These are phyloP conservation scores for Hemisphaericaspora xylofermentans DNA, from an alignment of 1,139 yeast species.

Conservation along the genomic window DNA sequence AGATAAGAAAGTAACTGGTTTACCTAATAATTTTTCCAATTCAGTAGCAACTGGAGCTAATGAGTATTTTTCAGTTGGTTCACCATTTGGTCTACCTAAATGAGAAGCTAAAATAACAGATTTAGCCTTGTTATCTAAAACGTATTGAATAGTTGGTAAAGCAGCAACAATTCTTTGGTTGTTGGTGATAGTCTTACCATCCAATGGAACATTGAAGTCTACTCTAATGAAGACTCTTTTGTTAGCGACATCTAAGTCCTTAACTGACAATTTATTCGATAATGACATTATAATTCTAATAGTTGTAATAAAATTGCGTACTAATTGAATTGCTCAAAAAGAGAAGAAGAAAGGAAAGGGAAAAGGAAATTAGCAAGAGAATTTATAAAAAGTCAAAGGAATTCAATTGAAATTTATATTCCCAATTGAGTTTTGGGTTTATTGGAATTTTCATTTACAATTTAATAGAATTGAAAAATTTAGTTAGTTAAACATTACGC, in stretches of 20 bases:
- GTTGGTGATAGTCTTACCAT: conserved; percentile 94
- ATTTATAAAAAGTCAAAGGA: no score
- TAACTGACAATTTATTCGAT: conserved; percentile 86
- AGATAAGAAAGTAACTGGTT: conserved; percentile 69
- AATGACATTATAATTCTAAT: conserved; percentile 62
- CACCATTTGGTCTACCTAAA: conserved; percentile 97
- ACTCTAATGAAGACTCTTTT: conserved; percentile 96
- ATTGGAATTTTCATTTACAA: not conserved
- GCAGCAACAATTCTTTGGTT: conserved; percentile 99
- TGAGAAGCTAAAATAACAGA: conserved; percentile 90
- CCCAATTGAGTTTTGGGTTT: not conserved
- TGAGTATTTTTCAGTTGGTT: conserved; percentile 76
- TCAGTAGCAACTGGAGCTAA: conserved; percentile 89
- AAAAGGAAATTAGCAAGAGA: conserved; percentile 2
- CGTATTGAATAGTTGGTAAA: conserved; percentile 92
- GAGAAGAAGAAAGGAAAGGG: conserved; percentile 1
- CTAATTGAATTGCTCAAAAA: conserved; percentile 11
- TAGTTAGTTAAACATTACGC: conserved; percentile 1
- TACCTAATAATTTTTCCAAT: conserved; percentile 67
- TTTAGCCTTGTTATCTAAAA: conserved; percentile 84
- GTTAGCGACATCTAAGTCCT: conserved; percentile 79
- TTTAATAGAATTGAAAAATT: not conserved
- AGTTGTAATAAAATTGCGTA: not conserved
- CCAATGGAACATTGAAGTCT: conserved; percentile 96
- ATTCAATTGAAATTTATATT: not conserved